Evolutionary conservation across 2,329 filamentous ascomycete species (phyloP), one percentile per base, ranked within the genome.

Genomic region (Paecilomyces niveus): DNA sequence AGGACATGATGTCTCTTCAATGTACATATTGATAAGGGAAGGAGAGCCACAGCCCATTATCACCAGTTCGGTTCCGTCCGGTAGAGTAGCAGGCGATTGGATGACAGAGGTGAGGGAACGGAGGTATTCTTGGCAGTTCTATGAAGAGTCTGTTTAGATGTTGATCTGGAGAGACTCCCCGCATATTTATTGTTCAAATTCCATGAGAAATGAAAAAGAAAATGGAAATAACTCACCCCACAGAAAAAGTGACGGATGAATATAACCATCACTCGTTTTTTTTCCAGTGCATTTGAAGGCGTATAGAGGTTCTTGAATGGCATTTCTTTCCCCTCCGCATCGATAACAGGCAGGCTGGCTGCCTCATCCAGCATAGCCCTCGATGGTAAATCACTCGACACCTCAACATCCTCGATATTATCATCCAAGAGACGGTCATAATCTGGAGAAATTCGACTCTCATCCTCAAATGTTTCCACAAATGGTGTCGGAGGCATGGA

Each of bases 211-310:
- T 7, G 53, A 24, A 55, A n/a, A 55, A 49, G 32, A 21, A 6
- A 56, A 32, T 52, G 45, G n/a, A 11, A 51, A 13, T 39, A 50
- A 80, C 87, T 72, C 80, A 90, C 88, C 35, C 88, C 88, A 69
- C 89, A 92, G 79, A 89, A 91, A 74, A 92, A 92, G 74, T 92
- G 89, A 52, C 89, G 82, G 58, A 92, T 81, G 69, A 92, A 92
- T 64, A 92, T 84, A 50, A 91, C 74, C 32, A 92, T 78, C 29
- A 89, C 83, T 2, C 85, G 77, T 18, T 80, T 76, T 11, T 81
- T 77, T 52, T 29, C 58, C 26, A 24, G 50, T 1, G 60, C 33
- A 7, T 58, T 49, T 35, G 62, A 58, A 11, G 59, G 61, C 13
- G 57, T 62, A 69, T 86, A 87, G 29, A 89, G 74, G 64, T 81